These are phyloP conservation scores for Coccinonectria pachysandricola DNA, from an alignment of 2,329 filamentous ascomycete species.

Conservation along the genomic window DNA sequence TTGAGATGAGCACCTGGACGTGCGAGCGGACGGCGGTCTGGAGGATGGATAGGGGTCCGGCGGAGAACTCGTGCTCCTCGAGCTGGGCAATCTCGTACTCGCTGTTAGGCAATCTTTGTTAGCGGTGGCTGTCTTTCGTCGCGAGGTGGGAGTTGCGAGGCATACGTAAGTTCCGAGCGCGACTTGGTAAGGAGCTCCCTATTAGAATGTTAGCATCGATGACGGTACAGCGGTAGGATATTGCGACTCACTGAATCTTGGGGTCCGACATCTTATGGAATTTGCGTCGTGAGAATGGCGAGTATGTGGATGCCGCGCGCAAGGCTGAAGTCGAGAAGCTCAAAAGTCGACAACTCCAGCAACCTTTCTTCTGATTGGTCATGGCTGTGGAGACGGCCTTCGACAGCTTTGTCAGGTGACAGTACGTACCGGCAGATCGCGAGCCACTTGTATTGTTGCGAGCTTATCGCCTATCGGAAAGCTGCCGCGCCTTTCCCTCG, in stretches of 20 bases:
- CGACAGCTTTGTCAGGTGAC: constrained; percentile 11
- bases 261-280: constrained; percentile 54
- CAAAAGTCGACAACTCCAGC: constrained; percentile 20
- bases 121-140: constrained; percentile 10
- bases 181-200: constrained; percentile 86
- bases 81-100: constrained; percentile 83
- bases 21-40: constrained; percentile 93
- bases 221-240: neutral
- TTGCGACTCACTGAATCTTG: constrained; percentile 58
- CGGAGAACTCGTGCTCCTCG: constrained; percentile 45
- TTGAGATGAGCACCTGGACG: constrained; percentile 91
- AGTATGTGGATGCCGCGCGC: constrained; percentile 21
- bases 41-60: constrained; percentile 67
- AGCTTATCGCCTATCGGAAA: constrained; percentile 5
- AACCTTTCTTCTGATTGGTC: constrained; percentile 19
- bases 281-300: too few relatives aligned
- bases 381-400: constrained; percentile 1
- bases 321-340: constrained; percentile 26
- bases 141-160: constrained; percentile 5
- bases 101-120: constrained; percentile 32
- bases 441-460: constrained; percentile 3
- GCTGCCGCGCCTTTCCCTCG: constrained; percentile 12
- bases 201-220: constrained; percentile 19
- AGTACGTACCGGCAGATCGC: constrained; percentile 3
- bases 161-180: constrained; percentile 83